Base-by-base conservation (phyloP, 805 yeast species). In the Candida gorgasii region DNA sequence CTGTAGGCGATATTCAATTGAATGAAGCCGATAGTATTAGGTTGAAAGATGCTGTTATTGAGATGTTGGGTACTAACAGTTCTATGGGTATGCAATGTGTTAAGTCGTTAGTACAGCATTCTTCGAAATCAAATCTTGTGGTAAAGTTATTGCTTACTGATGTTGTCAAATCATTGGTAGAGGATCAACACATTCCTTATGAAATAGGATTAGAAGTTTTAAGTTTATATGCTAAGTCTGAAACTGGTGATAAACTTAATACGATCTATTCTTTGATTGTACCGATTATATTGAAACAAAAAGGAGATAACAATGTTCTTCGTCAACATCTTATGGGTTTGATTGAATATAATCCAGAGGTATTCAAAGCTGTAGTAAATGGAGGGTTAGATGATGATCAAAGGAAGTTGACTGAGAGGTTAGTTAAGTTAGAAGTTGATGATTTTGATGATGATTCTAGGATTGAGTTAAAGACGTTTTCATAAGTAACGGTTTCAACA, bases 51-150 rank as follows among this genome's bases (percentile, higher is more conserved):
- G 51, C 56, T 3, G 55, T 71, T 26, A 23, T 67, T 2, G 46
- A 47, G 4, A 52, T 67, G 38, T 31, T 65, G 27, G 38, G 40
- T 0, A 62, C 56, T 1, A 41, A 61, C n/a, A 59, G 58, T 2
- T 33, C 63, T 6, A 58, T 63, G 22, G 65, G 65, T 9, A 46
- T 68, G 9, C 89, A 83, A 48, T 82, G 93, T 12, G 67, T 84
- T 39, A 82, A 75, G 51, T 69, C 82, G 0, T 63, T 87, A 32
- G 67, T 84, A 7, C 68, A 66, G 30, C 55, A 66, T 27, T 42
- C 63, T 26, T 42, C 58, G 3, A 30, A 29, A 13, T 58, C 54
- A 5, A 49, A 54, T 2, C 64, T 73, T 6, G 60, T 65, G 4
- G 62, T 82, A 28, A 69, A 71, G 42, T 62, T 61, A 12, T 55